Base-by-base conservation (phyloP, 2,329 filamentous ascomycete species). In the Chaetomium sp. region DNA sequence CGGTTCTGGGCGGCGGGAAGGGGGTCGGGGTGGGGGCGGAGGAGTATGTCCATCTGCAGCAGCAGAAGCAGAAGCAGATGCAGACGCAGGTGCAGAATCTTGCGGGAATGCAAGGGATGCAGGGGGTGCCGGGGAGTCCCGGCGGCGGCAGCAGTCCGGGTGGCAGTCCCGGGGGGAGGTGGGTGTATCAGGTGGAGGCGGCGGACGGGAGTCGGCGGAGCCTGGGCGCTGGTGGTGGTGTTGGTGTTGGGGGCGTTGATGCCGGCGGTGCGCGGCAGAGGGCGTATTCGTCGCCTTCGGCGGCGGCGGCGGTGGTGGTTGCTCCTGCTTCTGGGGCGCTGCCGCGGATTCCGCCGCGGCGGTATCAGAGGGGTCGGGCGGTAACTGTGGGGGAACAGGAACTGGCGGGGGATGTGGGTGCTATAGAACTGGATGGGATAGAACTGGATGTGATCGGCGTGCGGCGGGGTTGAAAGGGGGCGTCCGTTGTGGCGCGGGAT, bases 341-440 rank as follows among this genome's bases (percentile, higher is more conserved):
- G 57, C 16, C 57, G 38, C 38, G 21, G 23, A 12, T 31, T 9
- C 23, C 25, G 10, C 25, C 16, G 4, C 13, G 25, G n/a, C 25
- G 45, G 12, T 35, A 51, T 19, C 38, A 35, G 16, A 9, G 31
- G 29, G 47, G 21, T 5, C 21, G 57, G 29, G 27, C 42, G 33
- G 50, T 19, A 19, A 49, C 45, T 10, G 21, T 38, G 35, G 62
- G 56, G 21, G 62, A 63, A 49, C 31, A 59, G 62, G 49, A 63
- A 49, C 31, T 63, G 62, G 49, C 47, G 27, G 47, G 62, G 35
- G 56, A 47, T 47, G 35, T 6, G 38, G 23, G 35, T 27, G 47
- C n/a, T 47, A 25, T 8, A 47, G 47, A 35, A 27, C 38, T 57
- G 25, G 42, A 29, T 31, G 31, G 45, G 19, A 25, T 8, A 47